phyloP scores from a whole-genome alignment of 768 basidiomycete species.

The Floccularia luteovirens region DNA sequence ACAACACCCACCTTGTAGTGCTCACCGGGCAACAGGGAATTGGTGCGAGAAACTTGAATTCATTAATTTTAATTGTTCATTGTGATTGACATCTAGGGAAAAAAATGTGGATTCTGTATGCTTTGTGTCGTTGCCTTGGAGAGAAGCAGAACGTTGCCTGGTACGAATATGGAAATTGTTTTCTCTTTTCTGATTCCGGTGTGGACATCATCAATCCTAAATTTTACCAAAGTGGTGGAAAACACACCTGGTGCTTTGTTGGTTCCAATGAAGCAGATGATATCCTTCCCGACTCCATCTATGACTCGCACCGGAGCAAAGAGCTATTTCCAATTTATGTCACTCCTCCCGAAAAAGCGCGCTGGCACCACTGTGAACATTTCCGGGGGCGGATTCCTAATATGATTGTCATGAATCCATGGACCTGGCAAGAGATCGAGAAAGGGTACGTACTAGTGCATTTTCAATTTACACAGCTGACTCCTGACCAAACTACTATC shows the following conservation, averaged over 20 bases:
- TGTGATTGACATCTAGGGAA: background rate
- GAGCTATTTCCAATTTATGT: background rate
- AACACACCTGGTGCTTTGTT: background rate
- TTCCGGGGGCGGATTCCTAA: background rate
- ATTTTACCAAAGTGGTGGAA: background rate
- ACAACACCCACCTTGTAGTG: background rate
- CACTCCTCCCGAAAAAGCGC: background rate
- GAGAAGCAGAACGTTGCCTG: background rate
- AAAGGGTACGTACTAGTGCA: background rate
- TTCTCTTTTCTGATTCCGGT: background rate
- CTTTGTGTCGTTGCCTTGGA: background rate
- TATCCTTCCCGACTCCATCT: background rate
- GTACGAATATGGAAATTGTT: background rate
- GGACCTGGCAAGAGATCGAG: too few species aligned
- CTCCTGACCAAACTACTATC: too few species aligned
- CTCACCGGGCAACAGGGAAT: background rate
- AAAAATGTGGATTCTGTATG: background rate
- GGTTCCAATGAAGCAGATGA: background rate
- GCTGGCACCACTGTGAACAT: background rate
- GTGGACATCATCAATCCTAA: background rate
- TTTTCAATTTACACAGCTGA: too few species aligned
- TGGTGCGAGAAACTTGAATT: background rate
- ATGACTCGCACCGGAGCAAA: background rate
- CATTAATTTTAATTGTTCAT: background rate
- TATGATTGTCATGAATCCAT: background rate